Evolutionary conservation across 805 yeast species (phyloP), one percentile per base, ranked within the genome.

Genomic region (Saturnispora dispora): DNA sequence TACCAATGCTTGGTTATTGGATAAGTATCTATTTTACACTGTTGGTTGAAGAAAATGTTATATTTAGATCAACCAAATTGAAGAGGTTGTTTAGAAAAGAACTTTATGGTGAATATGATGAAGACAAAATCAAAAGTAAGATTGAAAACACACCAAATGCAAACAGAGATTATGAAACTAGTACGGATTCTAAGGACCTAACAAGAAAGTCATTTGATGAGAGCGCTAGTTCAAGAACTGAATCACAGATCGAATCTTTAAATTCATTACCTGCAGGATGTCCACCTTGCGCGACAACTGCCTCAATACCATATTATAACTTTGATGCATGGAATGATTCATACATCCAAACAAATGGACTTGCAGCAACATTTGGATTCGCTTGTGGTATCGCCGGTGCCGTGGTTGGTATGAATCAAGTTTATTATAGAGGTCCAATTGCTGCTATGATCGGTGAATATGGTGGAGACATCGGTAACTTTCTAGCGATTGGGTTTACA

Each of bases 1-100:
- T 88, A 60, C 96, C 96, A 9, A 88, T 88, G 96, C 77, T 88
- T 53, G 95, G 95, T 2, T 88, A 88, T 68, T 88, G 96, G 96
- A 78, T 86, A 51, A 79, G 90, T 52, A 85, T 88, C 69, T 88
- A 88, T 64, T 78, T 83, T 59, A 76, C 78, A n/a, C 63, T 88
- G 44, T 66, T 87, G 33, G 53, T 86, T 3, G 87, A 85, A 57
- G 96, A 88, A 63, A 86, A 86, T 60, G 52, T 74, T 4, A 72
- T 87, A 17, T 88, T 88, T 70, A 75, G 96, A 62, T 67, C 70
- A 27, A 73, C 80, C 1, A 52, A 44, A 57, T 63, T 79, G 17
- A 53, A 59, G 13, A 66, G 67, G 46, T 52, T 75, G n/a, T 76
- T 64, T 63, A 68, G 69, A 11, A 63, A 65, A 55, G 82, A 74